phyloP scores from a whole-genome alignment of 306 rosid species.

The Cyclanthera cordifolia region DNA sequence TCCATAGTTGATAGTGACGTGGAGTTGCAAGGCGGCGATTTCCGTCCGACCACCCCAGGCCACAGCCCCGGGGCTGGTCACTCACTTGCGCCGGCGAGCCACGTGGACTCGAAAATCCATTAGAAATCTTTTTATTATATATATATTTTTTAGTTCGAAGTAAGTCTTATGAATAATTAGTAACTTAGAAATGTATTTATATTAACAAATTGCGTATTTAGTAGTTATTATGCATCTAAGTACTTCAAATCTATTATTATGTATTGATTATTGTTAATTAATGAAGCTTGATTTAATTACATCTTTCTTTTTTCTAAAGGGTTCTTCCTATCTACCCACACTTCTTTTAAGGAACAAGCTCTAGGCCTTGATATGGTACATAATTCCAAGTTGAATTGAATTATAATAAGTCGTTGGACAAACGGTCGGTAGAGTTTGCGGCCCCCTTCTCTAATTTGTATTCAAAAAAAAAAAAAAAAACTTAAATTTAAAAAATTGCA shows the following conservation, averaged over 20 bases:
- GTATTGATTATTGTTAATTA: background rate
- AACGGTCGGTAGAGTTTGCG: too few species aligned
- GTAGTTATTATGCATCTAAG: background rate
- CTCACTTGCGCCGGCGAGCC: slow-evolving; percentile 22
- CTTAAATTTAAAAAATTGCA: too few species aligned
- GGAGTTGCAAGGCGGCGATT: slow-evolving; percentile 26
- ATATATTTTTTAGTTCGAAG: too few species aligned
- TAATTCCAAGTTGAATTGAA: too few species aligned
- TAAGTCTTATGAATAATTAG: too few species aligned
- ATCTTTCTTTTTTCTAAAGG: background rate
- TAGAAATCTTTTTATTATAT: background rate
- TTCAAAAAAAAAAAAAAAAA: too few species aligned
- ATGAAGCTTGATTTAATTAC: background rate
- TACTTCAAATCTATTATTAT: background rate
- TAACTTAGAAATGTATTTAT: background rate
- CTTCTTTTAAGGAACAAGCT: too few species aligned
- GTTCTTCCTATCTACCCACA: too few species aligned
- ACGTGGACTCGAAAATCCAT: slow-evolving; percentile 9
- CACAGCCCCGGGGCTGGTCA: slow-evolving; percentile 91
- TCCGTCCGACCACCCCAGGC: slow-evolving; percentile 64
- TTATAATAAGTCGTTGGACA: too few species aligned
- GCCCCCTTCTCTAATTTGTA: too few species aligned
- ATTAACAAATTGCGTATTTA: background rate
- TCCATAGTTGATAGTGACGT: background rate
- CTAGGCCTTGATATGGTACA: too few species aligned